phyloP scores from a whole-genome alignment of 345 rosid species.

The Eutrema japonicum region DNA sequence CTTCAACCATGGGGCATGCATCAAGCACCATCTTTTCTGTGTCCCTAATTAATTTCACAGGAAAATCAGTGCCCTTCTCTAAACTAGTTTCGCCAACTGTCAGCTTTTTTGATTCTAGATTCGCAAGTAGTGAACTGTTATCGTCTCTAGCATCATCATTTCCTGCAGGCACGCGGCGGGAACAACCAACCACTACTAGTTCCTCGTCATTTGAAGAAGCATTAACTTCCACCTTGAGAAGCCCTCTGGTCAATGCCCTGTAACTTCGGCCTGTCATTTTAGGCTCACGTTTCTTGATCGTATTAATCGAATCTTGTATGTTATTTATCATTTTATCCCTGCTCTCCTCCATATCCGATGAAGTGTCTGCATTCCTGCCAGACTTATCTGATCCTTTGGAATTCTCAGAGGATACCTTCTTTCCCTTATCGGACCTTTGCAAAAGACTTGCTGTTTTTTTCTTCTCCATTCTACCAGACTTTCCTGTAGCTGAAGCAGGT shows the following conservation, averaged over 20 bases:
- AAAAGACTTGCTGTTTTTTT: constrained; percentile 45
- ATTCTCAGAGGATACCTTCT: constrained; percentile 46
- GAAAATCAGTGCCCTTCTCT: constrained; percentile 23
- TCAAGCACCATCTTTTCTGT: constrained; percentile 26
- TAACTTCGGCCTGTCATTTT: constrained; percentile 51
- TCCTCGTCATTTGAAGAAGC: constrained; percentile 37
- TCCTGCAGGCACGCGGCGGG: constrained; percentile 34
- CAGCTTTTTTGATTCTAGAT: constrained; percentile 19
- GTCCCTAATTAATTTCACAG: neutral
- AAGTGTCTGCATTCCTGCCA: constrained; percentile 35
- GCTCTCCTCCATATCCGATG: constrained; percentile 39
- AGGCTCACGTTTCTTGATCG: constrained; percentile 47
- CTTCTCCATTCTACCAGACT: constrained; percentile 51
- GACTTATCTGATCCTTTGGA: constrained; percentile 52
- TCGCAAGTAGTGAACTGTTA: constrained; percentile 14
- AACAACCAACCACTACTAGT: constrained; percentile 38
- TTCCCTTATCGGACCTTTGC: constrained; percentile 64
- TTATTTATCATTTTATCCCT: constrained; percentile 47
- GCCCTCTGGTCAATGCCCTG: constrained; percentile 47
- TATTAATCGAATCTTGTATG: constrained; percentile 43
- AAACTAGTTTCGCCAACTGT: constrained; percentile 17
- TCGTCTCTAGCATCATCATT: constrained; percentile 45
- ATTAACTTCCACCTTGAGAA: constrained; percentile 38
- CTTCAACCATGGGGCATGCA: constrained; percentile 26
- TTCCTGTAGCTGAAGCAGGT: constrained; percentile 46